These are phyloP conservation scores for Plectranthus barbatus DNA, from an alignment of 257 asterid species.

Conservation along the genomic window DNA sequence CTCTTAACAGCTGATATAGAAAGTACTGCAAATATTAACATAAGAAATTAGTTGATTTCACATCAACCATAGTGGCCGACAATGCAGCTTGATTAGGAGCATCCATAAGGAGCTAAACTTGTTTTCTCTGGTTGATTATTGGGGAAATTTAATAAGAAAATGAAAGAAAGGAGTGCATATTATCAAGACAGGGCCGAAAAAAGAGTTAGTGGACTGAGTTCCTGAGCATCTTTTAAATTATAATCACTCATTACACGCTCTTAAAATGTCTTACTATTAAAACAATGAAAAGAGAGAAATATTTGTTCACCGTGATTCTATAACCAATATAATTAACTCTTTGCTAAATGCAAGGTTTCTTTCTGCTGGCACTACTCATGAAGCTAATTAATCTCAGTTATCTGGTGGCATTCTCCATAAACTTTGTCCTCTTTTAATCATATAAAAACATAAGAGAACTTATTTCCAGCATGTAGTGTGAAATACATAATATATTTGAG, in stretches of 20 bases:
- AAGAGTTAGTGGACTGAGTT: neutral
- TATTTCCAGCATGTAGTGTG: neutral
- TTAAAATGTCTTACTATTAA: neutral
- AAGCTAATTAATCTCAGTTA: neutral
- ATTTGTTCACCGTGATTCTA: neutral
- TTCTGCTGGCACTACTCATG: neutral
- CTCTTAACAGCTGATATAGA: slow-evolving; percentile 71
- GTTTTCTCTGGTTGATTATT: neutral
- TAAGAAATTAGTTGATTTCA: neutral
- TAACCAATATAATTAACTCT: neutral
- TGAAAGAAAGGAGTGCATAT: neutral
- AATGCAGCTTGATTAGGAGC: neutral
- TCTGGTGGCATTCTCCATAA: neutral
- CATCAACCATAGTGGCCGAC: neutral
- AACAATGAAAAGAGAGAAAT: neutral
- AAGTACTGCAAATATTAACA: slow-evolving; percentile 57
- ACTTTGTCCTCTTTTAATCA: neutral
- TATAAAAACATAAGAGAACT: neutral
- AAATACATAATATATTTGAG: neutral
- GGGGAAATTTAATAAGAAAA: neutral
- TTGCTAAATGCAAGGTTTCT: neutral
- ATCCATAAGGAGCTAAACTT: neutral
- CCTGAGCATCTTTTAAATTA: neutral
- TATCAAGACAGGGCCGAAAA: neutral
- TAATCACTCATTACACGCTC: neutral